Percentiles rank a stretch among this genome's conserved stretches.
Conservation (phyloP, 1,284 basidiomycete species). For the Pseudozyma sp. region DNA sequence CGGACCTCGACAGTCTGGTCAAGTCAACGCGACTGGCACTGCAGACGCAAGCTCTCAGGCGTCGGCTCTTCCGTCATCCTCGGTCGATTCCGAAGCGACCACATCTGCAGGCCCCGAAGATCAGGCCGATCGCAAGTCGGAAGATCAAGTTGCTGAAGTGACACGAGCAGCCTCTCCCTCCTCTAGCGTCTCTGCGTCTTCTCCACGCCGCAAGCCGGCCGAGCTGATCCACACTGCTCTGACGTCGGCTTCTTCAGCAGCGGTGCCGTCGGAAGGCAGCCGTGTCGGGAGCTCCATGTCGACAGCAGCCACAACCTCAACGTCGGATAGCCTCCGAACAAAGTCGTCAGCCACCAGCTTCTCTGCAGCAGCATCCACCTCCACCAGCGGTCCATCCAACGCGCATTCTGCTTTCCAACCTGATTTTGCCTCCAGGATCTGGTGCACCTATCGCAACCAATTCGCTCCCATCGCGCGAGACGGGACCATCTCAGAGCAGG, state of each 20-base stretch:
- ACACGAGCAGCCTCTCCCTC: conserved; percentile 24
- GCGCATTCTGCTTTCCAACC: conserved; percentile 39
- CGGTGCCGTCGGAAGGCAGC: conserved; percentile 15
- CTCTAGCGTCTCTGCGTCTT: conserved; percentile 17
- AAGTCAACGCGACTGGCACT: not conserved
- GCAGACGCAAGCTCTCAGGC: not conserved
- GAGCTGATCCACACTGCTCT: conserved; percentile 24
- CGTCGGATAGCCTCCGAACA: conserved; percentile 32
- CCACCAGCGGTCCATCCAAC: conserved; percentile 1
- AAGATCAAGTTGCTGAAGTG: conserved; percentile 8
- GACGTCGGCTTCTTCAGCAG: conserved; percentile 15
- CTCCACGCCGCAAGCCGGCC: conserved; percentile 17
- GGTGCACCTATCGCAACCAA: conserved; percentile 67
- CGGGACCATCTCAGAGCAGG: conserved; percentile 63
- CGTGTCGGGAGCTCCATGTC: conserved; percentile 40
- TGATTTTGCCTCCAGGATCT: conserved; percentile 60
- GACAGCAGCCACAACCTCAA: conserved; percentile 25
- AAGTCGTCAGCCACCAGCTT: conserved; percentile 43
- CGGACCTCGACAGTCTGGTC: conserved; percentile 31
- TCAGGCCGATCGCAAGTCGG: conserved; percentile 2
- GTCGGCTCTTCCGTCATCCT: conserved; percentile 2
- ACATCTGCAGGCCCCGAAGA: no score
- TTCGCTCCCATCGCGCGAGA: conserved; percentile 65
- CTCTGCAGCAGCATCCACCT: not conserved
- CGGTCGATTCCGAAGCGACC: not conserved